phyloP scores from a whole-genome alignment of 352 stramenopile species.

The Pythium scleroteichum region DNA sequence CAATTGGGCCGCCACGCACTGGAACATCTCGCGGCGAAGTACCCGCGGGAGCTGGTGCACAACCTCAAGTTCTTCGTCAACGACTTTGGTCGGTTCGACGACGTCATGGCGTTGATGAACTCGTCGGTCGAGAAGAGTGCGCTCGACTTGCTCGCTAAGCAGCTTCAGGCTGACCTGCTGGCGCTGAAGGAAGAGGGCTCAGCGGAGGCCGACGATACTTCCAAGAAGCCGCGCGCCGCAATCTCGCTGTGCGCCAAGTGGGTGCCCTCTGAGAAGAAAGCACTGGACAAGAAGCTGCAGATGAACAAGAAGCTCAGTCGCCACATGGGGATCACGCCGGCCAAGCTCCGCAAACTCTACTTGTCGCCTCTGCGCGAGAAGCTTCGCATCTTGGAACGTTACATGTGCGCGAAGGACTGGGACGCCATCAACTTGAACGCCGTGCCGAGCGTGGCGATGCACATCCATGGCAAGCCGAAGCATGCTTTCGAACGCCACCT shows the following conservation, averaged over 20 bases:
- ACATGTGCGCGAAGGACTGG: constrained; percentile 55
- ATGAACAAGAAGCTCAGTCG: constrained; percentile 54
- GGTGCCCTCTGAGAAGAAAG: constrained; percentile 59
- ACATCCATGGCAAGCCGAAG: constrained; percentile 43
- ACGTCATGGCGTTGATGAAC: constrained; percentile 43
- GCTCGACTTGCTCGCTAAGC: constrained; percentile 38
- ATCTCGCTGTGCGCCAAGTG: constrained; percentile 60
- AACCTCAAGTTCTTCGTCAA: constrained; percentile 46
- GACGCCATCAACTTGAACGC: constrained; percentile 41
- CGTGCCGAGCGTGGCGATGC: constrained; percentile 50
- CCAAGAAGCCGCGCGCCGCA: background rate
- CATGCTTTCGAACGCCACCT: constrained; percentile 44
- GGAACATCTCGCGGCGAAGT: constrained; percentile 37
- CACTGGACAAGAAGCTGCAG: constrained; percentile 46
- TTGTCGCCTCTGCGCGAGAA: constrained; percentile 42
- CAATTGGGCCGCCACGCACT: constrained; percentile 38
- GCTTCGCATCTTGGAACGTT: constrained; percentile 44
- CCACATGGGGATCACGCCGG: constrained; percentile 43
- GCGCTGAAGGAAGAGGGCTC: constrained; percentile 17
- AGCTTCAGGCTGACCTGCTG: constrained; percentile 37
- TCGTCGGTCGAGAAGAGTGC: constrained; percentile 39
- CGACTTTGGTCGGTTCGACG: constrained; percentile 55
- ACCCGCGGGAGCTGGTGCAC: constrained; percentile 38
- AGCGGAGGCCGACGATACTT: constrained; percentile 7
- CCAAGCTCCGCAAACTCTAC: constrained; percentile 47